Conservation (phyloP, 495 filamentous ascomycete species). For the Friedmanniomyces simplex region DNA sequence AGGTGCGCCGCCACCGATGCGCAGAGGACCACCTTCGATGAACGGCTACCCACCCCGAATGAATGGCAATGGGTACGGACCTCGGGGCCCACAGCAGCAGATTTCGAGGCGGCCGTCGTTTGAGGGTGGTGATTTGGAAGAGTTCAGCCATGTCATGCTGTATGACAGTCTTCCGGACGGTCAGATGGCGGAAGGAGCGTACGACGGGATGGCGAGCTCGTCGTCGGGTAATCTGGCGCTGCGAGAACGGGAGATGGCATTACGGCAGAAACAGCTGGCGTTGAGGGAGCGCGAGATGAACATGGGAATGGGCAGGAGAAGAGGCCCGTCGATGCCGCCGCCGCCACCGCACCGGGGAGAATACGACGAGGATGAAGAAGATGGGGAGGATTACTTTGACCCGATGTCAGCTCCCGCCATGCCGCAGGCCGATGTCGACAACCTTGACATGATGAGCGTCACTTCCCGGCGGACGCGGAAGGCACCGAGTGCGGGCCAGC, state of each 20-base stretch:
- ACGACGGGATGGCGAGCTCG: conserved; percentile 25
- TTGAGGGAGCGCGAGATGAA: conserved; percentile 74
- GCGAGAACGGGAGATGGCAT: conserved; percentile 74
- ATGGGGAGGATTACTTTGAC: conserved; percentile 85
- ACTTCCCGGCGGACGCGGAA: conserved; percentile 84
- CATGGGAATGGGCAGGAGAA: conserved; percentile 54
- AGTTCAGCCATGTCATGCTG: conserved; percentile 88
- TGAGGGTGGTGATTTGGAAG: conserved; percentile 77
- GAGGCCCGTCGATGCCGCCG: conserved; percentile 19
- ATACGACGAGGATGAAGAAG: conserved; percentile 80
- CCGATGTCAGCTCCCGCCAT: conserved; percentile 44
- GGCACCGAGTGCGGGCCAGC: conserved; percentile 60
- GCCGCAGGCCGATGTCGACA: conserved; percentile 74
- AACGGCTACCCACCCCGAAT: conserved; percentile 32
- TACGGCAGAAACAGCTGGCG: conserved; percentile 79
- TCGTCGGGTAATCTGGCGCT: conserved; percentile 52
- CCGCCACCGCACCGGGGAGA: conserved; percentile 30
- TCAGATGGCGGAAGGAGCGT: conserved; percentile 37
- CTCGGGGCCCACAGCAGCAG: conserved; percentile 31
- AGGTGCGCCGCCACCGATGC: conserved; percentile 30
- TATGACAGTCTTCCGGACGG: conserved; percentile 72
- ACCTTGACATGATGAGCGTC: conserved; percentile 98
- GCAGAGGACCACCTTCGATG: conserved; percentile 31
- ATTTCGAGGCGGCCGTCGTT: conserved; percentile 70
- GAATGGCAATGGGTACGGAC: conserved; percentile 40